These are phyloP conservation scores for Leucosporidium yakuticum DNA, from an alignment of 768 basidiomycete genomes.

Conservation along the genomic window DNA sequence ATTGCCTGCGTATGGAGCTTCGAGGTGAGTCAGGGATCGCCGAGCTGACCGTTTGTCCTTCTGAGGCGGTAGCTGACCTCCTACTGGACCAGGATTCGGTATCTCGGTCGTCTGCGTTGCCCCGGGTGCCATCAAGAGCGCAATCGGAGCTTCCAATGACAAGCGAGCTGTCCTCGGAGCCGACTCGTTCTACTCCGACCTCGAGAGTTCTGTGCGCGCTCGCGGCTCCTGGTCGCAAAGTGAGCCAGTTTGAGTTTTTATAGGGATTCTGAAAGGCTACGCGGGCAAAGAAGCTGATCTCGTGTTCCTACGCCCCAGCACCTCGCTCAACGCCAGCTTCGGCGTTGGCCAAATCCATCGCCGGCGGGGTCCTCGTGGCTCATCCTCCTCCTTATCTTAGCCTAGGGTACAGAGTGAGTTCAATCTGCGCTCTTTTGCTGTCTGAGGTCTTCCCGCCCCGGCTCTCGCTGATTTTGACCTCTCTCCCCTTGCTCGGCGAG, in stretches of 20 bases:
- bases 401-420: too few relatives aligned
- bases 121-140: slow-evolving; percentile 5
- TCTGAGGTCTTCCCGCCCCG: too few relatives aligned
- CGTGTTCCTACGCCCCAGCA: too few relatives aligned
- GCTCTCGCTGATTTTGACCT: too few relatives aligned
- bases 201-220: neutral
- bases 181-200: neutral
- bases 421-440: too few relatives aligned
- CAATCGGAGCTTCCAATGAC: slow-evolving; percentile 2
- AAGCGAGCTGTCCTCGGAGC: neutral
- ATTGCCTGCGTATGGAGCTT: neutral
- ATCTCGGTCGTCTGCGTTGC: slow-evolving; percentile 3
- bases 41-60: neutral
- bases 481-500: too few relatives aligned
- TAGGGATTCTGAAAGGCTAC: too few relatives aligned
- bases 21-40: neutral
- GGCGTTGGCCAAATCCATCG: too few relatives aligned
- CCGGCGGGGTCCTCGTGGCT: too few relatives aligned
- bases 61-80: neutral
- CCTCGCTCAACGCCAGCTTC: too few relatives aligned
- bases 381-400: too few relatives aligned
- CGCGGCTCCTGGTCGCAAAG: slow-evolving; percentile 6
- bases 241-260: neutral
- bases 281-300: too few relatives aligned
- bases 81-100: neutral